Base-by-base conservation (phyloP, 1,139 yeast species). In the Candida gigantensis region DNA sequence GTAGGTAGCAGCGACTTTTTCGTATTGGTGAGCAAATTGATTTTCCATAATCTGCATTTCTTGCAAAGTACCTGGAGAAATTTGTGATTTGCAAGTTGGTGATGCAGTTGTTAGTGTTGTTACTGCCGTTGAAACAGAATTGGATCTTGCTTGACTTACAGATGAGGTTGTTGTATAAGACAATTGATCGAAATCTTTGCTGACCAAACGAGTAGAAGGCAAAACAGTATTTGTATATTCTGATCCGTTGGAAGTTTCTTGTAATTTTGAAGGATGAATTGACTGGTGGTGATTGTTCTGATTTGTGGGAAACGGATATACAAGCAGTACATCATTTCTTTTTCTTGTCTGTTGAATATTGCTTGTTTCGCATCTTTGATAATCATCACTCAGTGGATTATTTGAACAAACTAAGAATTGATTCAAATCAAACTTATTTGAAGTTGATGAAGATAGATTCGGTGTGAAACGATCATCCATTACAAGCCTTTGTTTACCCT, bases 371-470 rank as follows among this genome's bases (percentile, higher is more conserved):
- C 17, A 10, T 12, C n/a, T 23, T 12, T 26, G 19, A 16, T 30
- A 20, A 8, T 26, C 24, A 11, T 30, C 33, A 16, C 33, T 30
- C 33, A 30, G 33, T 16, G 33, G 33, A 16, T 30, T 12, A 14
- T 24, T 24, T 11, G 33, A 30, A 12, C 28, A 30, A 24, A 30
- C 25, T 17, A 30, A 30, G 14, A 23, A 30, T 58, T 90, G 97
- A 43, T 92, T 97, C 53, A 90, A 68, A 54, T 81, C 82, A 53
- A 86, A 83, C 51, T 77, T 81, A 52, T 76, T 75, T 30, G 81
- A 67, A 46, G 73, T 78, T 49, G 84, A 83, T 35, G 82, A 77
- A 37, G 33, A 17, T 18, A 23, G 13, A 23, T 23, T 12, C 6
- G 25, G n/a, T n/a, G 25, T 9, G 25, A 10, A n/a, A 16, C 24